These are phyloP conservation scores for Brassica cretica DNA, from an alignment of 345 rosid species.

Conservation along the genomic window DNA sequence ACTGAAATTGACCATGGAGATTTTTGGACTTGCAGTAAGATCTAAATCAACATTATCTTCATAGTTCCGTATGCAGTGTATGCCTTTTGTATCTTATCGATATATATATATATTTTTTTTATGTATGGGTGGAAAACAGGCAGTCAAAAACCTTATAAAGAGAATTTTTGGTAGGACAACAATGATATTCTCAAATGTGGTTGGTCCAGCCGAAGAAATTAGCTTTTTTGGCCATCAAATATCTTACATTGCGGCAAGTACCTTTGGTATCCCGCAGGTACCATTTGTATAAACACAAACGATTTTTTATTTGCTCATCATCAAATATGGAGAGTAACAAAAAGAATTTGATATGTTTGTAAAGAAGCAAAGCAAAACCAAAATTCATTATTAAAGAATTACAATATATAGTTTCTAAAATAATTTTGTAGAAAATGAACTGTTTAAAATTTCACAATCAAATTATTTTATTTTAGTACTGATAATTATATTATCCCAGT, in stretches of 20 bases:
- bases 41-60: background rate
- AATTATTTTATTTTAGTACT: too few species aligned
- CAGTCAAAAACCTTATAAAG: slow-evolving; percentile 41
- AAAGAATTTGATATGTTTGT: background rate
- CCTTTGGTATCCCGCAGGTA: slow-evolving; percentile 55
- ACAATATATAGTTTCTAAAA: background rate
- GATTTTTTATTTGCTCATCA: background rate
- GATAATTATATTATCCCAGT: background rate
- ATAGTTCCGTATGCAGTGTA: background rate
- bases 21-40: slow-evolving; percentile 42
- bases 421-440: background rate
- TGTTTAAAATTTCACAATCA: too few species aligned
- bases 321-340: background rate
- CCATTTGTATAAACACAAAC: background rate
- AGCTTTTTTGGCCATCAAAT: slow-evolving; percentile 45
- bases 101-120: too few species aligned
- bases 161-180: slow-evolving; percentile 47
- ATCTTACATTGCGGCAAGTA: slow-evolving; percentile 47
- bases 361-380: background rate
- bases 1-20: slow-evolving; percentile 30
- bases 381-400: too few species aligned
- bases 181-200: slow-evolving; percentile 2
- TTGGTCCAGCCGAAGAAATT: slow-evolving; percentile 50
- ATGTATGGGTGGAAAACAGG: slow-evolving; percentile 30
- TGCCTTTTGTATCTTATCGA: background rate